A percentile compares a stretch with the other conserved stretches of the same genome.
Evolutionary conservation across 768 basidiomycete genomes (phyloP).

Genomic region (Calocera cornea): DNA sequence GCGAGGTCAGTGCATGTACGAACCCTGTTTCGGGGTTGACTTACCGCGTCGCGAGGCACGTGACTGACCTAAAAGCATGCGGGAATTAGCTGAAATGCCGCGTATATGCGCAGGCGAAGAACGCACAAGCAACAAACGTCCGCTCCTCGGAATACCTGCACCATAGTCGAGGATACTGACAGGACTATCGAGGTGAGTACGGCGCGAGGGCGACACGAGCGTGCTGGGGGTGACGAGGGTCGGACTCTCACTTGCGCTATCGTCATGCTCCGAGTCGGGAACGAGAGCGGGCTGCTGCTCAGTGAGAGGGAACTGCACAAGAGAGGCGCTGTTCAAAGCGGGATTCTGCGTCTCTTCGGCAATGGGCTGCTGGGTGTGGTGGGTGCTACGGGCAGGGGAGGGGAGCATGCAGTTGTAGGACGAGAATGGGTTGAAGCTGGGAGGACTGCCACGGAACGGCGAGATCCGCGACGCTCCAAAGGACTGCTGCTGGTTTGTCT

Average conservation of each 20-base stretch:
- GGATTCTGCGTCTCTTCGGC: not conserved
- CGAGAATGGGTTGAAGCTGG: not conserved
- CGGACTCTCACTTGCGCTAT: not conserved
- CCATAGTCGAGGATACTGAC: conserved; percentile 25
- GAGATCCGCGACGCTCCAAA: not conserved
- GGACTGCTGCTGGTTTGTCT: not conserved
- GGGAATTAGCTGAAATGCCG: not conserved
- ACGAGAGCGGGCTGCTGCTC: not conserved
- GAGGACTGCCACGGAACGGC: not conserved
- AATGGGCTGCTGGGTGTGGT: not conserved
- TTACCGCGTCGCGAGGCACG: not conserved
- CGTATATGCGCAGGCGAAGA: not conserved
- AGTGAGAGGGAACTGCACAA: not conserved
- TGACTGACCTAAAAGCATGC: not conserved
- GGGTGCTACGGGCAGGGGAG: not conserved
- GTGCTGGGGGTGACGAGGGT: not conserved
- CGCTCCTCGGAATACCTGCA: conserved; percentile 22
- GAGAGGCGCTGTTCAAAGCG: not conserved
- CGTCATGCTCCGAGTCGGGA: not conserved
- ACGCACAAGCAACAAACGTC: conserved; percentile 18
- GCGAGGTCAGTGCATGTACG: not conserved
- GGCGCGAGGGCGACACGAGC: not conserved
- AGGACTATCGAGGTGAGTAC: conserved; percentile 4
- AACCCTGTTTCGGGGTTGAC: not conserved
- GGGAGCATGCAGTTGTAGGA: not conserved